These are phyloP conservation scores for Fusarium sp. DNA, from an alignment of 2,329 filamentous ascomycete genomes.

Conservation along the genomic window DNA sequence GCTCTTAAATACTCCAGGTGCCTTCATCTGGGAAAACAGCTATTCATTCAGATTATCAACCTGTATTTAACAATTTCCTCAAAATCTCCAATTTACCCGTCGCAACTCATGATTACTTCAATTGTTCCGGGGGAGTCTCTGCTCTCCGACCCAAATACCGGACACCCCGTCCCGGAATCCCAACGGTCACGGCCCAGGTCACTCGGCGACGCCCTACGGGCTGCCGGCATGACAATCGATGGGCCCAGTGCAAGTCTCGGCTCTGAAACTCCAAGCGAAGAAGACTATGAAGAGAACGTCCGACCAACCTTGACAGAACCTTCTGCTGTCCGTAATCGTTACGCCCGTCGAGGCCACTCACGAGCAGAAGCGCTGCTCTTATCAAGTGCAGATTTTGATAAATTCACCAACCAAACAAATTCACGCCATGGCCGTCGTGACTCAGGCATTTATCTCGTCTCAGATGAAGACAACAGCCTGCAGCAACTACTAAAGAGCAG, in stretches of 20 bases:
- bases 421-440: slow-evolving; percentile 42
- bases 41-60: not conserved
- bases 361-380: slow-evolving; percentile 19
- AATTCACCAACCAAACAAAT: slow-evolving; percentile 14
- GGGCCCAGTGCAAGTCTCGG: slow-evolving; percentile 42
- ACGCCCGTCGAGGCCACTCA: slow-evolving; percentile 6
- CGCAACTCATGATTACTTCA: slow-evolving; percentile 29
- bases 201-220: slow-evolving; percentile 49
- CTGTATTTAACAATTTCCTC: not conserved
- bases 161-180: slow-evolving; percentile 9
- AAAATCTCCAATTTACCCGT: not conserved
- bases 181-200: slow-evolving; percentile 42
- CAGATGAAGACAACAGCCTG: slow-evolving; percentile 50
- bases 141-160: slow-evolving; percentile 26
- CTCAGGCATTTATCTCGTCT: slow-evolving; percentile 47
- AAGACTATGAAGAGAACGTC: slow-evolving; percentile 60
- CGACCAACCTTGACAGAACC: slow-evolving; percentile 46
- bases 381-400: slow-evolving; percentile 22
- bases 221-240: slow-evolving; percentile 45
- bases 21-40: not conserved
- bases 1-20: slow-evolving; percentile 30
- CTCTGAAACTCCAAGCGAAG: slow-evolving; percentile 61
- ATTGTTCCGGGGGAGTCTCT: slow-evolving; percentile 14
- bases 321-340: slow-evolving; percentile 39
- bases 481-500: slow-evolving; percentile 48